Conservation (phyloP, 1,284 basidiomycete species). For the Austroboletus niveus region DNA sequence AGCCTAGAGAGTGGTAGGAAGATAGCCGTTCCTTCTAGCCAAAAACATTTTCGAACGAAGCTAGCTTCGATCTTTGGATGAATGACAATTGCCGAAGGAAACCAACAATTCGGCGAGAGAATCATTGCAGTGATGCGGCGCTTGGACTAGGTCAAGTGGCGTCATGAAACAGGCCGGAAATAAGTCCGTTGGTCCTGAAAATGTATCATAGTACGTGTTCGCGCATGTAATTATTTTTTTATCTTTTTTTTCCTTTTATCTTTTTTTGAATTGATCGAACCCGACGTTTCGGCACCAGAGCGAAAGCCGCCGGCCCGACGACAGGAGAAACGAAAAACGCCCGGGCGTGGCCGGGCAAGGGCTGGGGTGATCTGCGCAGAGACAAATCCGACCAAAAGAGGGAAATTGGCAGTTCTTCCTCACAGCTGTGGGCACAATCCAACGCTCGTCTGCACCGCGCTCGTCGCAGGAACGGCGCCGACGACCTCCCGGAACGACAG, state of each 20-base stretch:
- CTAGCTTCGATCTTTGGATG: not conserved
- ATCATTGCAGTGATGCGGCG: conserved; percentile 1
- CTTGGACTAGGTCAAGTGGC: not conserved
- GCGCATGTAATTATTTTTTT: not conserved
- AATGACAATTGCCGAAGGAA: not conserved
- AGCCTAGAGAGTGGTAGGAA: not conserved
- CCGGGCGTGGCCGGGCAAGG: conserved; percentile 27
- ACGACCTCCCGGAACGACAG: not conserved
- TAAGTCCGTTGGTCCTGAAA: conserved; percentile 10
- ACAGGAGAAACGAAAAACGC: conserved; percentile 19
- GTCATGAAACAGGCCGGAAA: conserved; percentile 11
- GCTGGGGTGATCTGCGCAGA: conserved; percentile 24
- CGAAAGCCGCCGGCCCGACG: conserved; percentile 36
- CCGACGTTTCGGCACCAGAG: conserved; percentile 27
- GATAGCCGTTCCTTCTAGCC: not conserved
- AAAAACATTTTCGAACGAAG: not conserved
- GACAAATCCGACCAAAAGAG: conserved; percentile 18
- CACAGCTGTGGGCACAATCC: conserved; percentile 1
- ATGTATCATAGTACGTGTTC: conserved; percentile 1
- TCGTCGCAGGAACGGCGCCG: conserved; percentile 11
- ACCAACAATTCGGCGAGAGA: not conserved
- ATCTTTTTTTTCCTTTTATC: not conserved
- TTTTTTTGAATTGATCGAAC: conserved; percentile 11
- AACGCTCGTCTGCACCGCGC: conserved; percentile 1
- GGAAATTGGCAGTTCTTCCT: conserved; percentile 12